Evolutionary conservation across 441 rosid genomes (phyloP), one percentile per base, ranked within the genome.

Genomic region (Adansonia madagascariensis): DNA sequence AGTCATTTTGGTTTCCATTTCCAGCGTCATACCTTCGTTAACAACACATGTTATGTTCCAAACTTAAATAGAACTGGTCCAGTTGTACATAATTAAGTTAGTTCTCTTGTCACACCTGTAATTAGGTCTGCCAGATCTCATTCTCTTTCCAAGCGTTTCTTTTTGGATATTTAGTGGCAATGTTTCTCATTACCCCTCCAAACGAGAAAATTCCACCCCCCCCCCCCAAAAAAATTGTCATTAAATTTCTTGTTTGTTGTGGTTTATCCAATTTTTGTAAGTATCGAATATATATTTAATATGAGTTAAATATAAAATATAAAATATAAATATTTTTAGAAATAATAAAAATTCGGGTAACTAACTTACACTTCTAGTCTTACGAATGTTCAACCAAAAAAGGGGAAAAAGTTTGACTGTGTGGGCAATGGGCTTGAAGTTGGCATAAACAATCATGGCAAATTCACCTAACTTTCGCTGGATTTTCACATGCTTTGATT

Each of bases 41-140:
- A 17, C 57, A 20, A 39, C 50, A 65, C 79, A 50, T 18, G 75
- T 44, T 47, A 4, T 67, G 77, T 76, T 73, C 18, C 61, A 3
- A 12, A 68, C 73, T 47, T 20, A 0, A 20, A 47, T 0, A 8
- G 0, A 44, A 10, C 0, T 12, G 27, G 22, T 4, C 50, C 18
- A 8, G 41, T 35, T 65, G 6, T 1, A 6, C 49, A 64, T n/a
- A n/a, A n/a, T 56, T 56, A 56, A 17, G 18, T 7, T n/a, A 17
- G 18, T 62, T 39, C 20, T 15, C 8, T 43, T 1, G 8, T 43
- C 50, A 44, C 9, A 22, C 27, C 12, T 15, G 5, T 35, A 17
- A 15, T 6, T 6, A 15, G 2, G 35, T 14, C 2, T 35, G 4
- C 46, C 17, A 31, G 43, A 2, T 65, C 47, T 39, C 27, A 0